Conservation (phyloP, 2,329 filamentous ascomycete species). For the Microdochium nivale region DNA sequence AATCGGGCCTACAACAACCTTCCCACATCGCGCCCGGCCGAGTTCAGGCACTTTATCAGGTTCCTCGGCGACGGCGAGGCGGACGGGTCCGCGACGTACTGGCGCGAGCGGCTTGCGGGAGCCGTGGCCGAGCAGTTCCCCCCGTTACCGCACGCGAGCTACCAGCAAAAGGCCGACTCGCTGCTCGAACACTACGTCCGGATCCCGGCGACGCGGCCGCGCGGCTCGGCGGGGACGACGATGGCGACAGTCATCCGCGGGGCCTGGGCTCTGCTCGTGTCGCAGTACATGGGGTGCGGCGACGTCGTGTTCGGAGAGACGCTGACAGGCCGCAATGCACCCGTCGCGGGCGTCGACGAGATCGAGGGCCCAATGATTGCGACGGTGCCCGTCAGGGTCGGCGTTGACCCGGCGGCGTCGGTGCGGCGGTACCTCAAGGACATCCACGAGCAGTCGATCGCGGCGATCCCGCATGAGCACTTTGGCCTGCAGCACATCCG, state of each 20-base stretch:
- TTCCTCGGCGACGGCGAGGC: slow-evolving; percentile 32
- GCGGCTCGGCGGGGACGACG: slow-evolving; percentile 34
- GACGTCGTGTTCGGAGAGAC: slow-evolving; percentile 54
- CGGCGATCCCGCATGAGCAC: slow-evolving; percentile 57
- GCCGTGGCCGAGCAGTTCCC: slow-evolving; percentile 39
- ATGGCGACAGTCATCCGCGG: slow-evolving; percentile 48
- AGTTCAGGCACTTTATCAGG: slow-evolving; percentile 41
- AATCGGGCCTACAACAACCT: slow-evolving; percentile 32
- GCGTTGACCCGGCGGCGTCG: slow-evolving; percentile 28
- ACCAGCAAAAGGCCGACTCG: slow-evolving; percentile 42
- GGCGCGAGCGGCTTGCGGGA: slow-evolving; percentile 35
- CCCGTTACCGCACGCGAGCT: slow-evolving; percentile 33
- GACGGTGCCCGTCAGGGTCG: slow-evolving; percentile 47
- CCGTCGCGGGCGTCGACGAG: slow-evolving; percentile 37
- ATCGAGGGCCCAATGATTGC: slow-evolving; percentile 55
- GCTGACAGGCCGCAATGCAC: slow-evolving; percentile 45
- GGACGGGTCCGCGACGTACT: slow-evolving; percentile 32
- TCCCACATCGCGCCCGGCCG: slow-evolving; percentile 22
- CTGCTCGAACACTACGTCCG: slow-evolving; percentile 43
- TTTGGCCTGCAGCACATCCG: slow-evolving; percentile 53
- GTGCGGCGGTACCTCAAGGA: slow-evolving; percentile 43
- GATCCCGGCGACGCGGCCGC: slow-evolving; percentile 12
- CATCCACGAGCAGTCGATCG: slow-evolving; percentile 46
- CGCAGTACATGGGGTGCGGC: slow-evolving; percentile 39
- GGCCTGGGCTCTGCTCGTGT: slow-evolving; percentile 48